A percentile compares a stretch with the other conserved stretches of the same genome.
These are phyloP conservation scores for Lentinula detonsa DNA, from an alignment of 768 basidiomycete genomes.

Conservation along the genomic window DNA sequence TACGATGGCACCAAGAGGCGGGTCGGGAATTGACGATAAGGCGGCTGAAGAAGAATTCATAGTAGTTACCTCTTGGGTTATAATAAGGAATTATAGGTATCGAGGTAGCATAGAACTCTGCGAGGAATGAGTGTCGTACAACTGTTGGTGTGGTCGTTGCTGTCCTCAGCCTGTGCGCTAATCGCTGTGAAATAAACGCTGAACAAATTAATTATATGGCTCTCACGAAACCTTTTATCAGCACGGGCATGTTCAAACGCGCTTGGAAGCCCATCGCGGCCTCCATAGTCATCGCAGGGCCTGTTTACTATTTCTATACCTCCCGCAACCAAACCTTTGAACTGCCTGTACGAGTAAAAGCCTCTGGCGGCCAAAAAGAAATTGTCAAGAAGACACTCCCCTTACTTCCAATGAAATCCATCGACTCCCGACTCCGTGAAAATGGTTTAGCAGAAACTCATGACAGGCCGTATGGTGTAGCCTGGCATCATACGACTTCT, in stretches of 20 bases:
- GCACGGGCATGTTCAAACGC: conserved; percentile 48
- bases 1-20: conserved; percentile 66
- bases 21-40: not conserved
- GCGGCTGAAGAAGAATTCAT: not conserved
- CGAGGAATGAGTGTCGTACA: too few species aligned
- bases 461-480: conserved; percentile 44
- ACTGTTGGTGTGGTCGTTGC: too few species aligned
- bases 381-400: conserved; percentile 48
- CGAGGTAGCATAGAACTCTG: too few species aligned
- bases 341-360: conserved; percentile 45
- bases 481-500: conserved; percentile 77
- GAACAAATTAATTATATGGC: not conserved
- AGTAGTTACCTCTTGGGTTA: too few species aligned
- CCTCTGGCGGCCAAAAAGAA: conserved; percentile 54
- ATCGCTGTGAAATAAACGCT: not conserved
- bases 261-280: conserved; percentile 67
- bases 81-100: too few species aligned
- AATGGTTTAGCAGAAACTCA: conserved; percentile 41
- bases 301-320: conserved; percentile 55
- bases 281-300: conserved; percentile 46
- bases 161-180: too few species aligned
- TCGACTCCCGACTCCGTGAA: conserved; percentile 55
- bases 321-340: conserved; percentile 50
- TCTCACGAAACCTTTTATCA: not conserved
- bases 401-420: conserved; percentile 45